Evolutionary conservation across 2,329 filamentous ascomycete genomes (phyloP).

Genomic region (Dissoconium aciculare): DNA sequence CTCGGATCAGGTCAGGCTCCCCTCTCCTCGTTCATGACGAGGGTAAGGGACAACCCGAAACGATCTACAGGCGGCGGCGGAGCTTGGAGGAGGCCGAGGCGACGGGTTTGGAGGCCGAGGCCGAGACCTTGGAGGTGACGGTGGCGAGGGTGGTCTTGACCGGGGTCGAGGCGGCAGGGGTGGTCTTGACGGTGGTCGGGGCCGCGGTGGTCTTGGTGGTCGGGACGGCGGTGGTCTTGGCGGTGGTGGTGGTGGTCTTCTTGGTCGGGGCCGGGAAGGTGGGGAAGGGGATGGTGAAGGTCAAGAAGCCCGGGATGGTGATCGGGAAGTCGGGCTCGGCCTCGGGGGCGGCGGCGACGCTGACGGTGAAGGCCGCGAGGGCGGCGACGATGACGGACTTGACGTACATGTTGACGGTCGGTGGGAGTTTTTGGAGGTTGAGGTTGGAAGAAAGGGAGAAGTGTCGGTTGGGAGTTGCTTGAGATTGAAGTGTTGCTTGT

Average conservation of each 20-base stretch:
- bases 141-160: not conserved
- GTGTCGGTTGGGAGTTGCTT: not conserved
- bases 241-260: not conserved
- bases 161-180: not conserved
- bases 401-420: not conserved
- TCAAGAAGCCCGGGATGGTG: not conserved
- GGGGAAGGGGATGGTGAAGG: not conserved
- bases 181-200: conserved; percentile 1
- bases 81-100: not conserved
- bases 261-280: not conserved
- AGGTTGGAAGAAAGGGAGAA: not conserved
- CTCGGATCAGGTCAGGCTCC: no score
- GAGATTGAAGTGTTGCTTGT: conserved; percentile 23
- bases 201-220: not conserved
- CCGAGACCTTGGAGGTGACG: not conserved
- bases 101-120: not conserved
- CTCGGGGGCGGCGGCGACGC: not conserved
- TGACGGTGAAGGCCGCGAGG: not conserved
- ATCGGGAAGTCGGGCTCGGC: not conserved
- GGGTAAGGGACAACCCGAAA: no score
- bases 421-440: not conserved
- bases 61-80: no score
- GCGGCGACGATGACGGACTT: not conserved
- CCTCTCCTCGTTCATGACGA: no score
- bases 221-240: not conserved